phyloP scores from a whole-genome alignment of 2,329 filamentous ascomycete genomes.

The Fusarium sp. region DNA sequence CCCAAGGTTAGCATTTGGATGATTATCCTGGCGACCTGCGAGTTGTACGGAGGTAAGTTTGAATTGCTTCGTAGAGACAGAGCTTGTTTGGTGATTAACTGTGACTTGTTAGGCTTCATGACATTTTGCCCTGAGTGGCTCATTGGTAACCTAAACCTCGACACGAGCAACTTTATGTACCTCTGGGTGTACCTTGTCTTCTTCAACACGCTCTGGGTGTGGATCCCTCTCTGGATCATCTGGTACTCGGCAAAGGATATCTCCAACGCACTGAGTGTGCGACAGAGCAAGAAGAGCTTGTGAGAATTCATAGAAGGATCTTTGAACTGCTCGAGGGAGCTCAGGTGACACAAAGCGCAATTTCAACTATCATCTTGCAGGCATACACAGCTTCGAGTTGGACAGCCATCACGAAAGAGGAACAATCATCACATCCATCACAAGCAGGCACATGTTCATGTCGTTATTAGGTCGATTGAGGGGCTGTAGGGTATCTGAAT shows the following conservation, averaged over 20 bases:
- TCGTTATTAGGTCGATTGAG: conserved; percentile 31
- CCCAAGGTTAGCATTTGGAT: conserved; percentile 70
- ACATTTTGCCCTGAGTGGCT: conserved; percentile 79
- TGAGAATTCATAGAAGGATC: conserved; percentile 16
- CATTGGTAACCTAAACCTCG: conserved; percentile 70
- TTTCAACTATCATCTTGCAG: background rate
- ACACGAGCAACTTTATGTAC: conserved; percentile 76
- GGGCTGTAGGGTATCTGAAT: conserved; percentile 43
- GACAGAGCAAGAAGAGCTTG: conserved; percentile 47
- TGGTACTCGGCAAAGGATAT: conserved; percentile 68
- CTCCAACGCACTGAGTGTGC: conserved; percentile 60
- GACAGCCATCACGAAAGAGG: background rate
- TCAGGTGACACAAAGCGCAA: background rate
- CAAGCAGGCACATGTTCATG: background rate
- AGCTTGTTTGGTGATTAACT: background rate
- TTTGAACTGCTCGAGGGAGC: background rate
- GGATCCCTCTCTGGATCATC: conserved; percentile 70
- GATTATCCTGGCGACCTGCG: conserved; percentile 73
- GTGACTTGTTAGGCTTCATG: conserved; percentile 68
- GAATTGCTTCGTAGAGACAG: background rate
- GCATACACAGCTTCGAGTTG: background rate
- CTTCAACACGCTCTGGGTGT: conserved; percentile 77
- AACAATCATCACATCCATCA: background rate
- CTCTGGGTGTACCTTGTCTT: conserved; percentile 76
- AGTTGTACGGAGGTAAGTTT: conserved; percentile 73